Conservation (phyloP, 2,329 filamentous ascomycete genomes). For the Fusarium tanahbumbuense region DNA sequence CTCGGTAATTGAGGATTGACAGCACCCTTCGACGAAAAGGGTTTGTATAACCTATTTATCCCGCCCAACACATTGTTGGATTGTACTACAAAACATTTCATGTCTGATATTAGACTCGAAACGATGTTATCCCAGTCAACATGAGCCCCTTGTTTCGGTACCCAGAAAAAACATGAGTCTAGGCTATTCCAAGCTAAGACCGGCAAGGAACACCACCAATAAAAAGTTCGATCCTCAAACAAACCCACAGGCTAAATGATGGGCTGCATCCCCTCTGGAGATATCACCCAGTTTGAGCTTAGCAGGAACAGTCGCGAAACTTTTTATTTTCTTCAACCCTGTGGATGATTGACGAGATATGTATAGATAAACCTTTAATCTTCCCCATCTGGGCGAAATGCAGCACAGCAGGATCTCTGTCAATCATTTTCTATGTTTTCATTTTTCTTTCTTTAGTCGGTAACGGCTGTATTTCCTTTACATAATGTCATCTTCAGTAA, state of each 20-base stretch:
- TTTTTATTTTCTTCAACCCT: neutral
- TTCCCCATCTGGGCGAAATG: neutral
- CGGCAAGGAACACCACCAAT: constrained; percentile 8
- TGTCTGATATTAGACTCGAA: neutral
- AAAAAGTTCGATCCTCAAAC: neutral
- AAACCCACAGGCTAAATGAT: constrained; percentile 22
- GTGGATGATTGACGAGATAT: neutral
- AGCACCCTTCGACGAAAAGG: neutral
- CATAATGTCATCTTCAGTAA: constrained; percentile 11
- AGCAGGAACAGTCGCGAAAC: constrained; percentile 4
- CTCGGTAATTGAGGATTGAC: neutral
- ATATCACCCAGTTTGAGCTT: neutral
- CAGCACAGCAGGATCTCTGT: neutral
- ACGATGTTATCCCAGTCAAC: neutral
- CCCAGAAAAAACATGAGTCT: neutral
- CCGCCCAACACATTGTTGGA: neutral
- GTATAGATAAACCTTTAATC: constrained; percentile 10
- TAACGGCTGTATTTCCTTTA: neutral
- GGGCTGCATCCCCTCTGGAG: neutral
- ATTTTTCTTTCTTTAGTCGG: neutral
- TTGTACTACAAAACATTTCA: neutral
- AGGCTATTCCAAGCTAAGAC: neutral
- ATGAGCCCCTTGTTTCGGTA: constrained; percentile 13
- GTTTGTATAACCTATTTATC: neutral
- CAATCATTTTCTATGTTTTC: neutral